Evolutionary conservation across 148 eudicot genomes (phyloP).

Genomic region (Oxyria digyna): DNA sequence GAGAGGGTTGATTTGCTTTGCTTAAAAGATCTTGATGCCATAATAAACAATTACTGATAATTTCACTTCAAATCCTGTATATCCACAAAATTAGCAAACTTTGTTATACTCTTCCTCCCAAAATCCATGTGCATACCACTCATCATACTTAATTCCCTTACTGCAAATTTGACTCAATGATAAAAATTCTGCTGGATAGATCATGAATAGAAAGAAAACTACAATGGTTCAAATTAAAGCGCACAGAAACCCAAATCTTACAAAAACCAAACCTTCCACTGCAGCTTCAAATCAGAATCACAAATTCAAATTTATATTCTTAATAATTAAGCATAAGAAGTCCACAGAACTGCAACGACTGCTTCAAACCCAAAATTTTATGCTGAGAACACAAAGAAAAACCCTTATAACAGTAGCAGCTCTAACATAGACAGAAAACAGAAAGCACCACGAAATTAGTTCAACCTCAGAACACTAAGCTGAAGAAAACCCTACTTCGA

Average conservation of each 20-base stretch:
- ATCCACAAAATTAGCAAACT: not conserved
- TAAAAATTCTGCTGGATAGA: not conserved
- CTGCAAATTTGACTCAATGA: not conserved
- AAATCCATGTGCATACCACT: not conserved
- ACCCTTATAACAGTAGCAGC: not conserved
- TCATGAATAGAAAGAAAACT: not conserved
- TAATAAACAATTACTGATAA: not conserved
- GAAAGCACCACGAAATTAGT: not conserved
- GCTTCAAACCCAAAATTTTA: not conserved
- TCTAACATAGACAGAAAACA: conserved; percentile 1
- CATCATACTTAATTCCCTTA: not conserved
- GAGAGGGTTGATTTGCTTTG: conserved; percentile 4
- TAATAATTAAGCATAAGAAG: not conserved
- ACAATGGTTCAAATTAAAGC: not conserved
- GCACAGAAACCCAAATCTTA: not conserved
- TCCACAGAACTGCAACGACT: not conserved
- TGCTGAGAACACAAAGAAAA: not conserved
- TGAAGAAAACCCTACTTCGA: not conserved
- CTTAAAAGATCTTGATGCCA: conserved; percentile 4
- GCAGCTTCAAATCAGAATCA: not conserved
- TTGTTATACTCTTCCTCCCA: not conserved
- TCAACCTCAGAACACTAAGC: not conserved
- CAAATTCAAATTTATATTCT: no score
- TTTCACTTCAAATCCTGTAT: not conserved
- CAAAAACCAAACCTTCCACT: not conserved